These are phyloP conservation scores for Cladosporium oxysporum DNA, from an alignment of 2,329 filamentous ascomycete genomes.

Conservation along the genomic window DNA sequence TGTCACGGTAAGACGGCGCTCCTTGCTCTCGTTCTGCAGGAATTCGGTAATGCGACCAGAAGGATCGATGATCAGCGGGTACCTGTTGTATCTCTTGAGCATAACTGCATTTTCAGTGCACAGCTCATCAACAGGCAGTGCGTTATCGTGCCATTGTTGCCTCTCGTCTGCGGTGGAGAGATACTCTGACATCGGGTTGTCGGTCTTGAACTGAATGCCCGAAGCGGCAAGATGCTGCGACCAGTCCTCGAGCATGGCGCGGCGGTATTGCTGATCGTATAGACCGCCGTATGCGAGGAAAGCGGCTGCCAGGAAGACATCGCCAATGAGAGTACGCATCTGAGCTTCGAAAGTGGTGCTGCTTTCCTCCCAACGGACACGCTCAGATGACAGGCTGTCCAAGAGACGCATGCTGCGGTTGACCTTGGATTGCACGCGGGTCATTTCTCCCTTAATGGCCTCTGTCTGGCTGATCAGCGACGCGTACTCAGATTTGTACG, in stretches of 20 bases:
- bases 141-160: conserved; percentile 91
- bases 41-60: conserved; percentile 95
- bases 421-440: conserved; percentile 94
- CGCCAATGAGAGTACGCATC: conserved; percentile 92
- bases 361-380: conserved; percentile 90
- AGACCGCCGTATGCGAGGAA: conserved; percentile 96
- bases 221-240: conserved; percentile 87
- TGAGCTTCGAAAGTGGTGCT: conserved; percentile 98
- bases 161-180: conserved; percentile 95
- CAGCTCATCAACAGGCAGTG: conserved; percentile 89
- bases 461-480: conserved; percentile 95
- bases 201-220: conserved; percentile 89
- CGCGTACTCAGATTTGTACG: conserved; percentile 95
- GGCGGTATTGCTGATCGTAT: conserved; percentile 97
- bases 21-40: conserved; percentile 89
- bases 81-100: conserved; percentile 95
- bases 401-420: conserved; percentile 92
- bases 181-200: conserved; percentile 94
- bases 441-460: conserved; percentile 96
- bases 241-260: conserved; percentile 98
- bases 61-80: conserved; percentile 96
- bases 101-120: conserved; percentile 99
- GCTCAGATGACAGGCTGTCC: conserved; percentile 91
- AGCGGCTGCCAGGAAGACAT: conserved; percentile 92
- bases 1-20: conserved; percentile 89